Base-by-base conservation (phyloP, 1,284 basidiomycete species). In the Irpex sp. region DNA sequence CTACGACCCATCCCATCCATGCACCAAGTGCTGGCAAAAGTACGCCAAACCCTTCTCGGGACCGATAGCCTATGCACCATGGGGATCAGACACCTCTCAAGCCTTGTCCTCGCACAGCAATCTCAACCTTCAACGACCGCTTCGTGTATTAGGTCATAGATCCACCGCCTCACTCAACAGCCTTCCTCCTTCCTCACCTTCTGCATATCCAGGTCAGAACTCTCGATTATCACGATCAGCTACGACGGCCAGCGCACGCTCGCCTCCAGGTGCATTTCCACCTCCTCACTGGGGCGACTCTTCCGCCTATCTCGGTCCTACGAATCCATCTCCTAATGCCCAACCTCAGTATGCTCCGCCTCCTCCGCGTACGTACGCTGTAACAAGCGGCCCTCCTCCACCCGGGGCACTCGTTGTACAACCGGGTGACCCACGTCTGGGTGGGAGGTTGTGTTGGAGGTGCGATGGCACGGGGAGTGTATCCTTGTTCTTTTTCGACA, bases 371-470 rank as follows among this genome's bases (percentile, higher is more conserved):
- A 60, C 14, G 12, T 53, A 56, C 59, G 21, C 49, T 48, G 10
- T 19, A 4, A 51, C 49, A 28, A 12, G 10, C 2, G 49, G 58
- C 58, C 2, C 56, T 1, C 69, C 76, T 4, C 78, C 79, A 1
- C 76, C 76, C 0, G 79, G 78, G 6, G 70, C 81, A 10, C 61
- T 80, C 1, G 80, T 88, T 12, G 80, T 85, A 60, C 64, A 65
- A 1, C 80, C 90, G 0, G 90, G 90, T 2, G 90, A 92, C 69
- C 77, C 86, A n/a, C 73, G 88, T 52, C 75, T 91, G 8, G 90
- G 90, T 1, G 90, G 90, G 0, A 67, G 74, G 49, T 60, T 81
- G 62, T 92, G 90, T 70, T 84, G 80, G 82, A 75, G 79, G 39
- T 92, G 90, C 68, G 75, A 76, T 28, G 90, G 90, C 2, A 71